Conservation (phyloP, 1,284 basidiomycete genomes). For the Irpex sp. region DNA sequence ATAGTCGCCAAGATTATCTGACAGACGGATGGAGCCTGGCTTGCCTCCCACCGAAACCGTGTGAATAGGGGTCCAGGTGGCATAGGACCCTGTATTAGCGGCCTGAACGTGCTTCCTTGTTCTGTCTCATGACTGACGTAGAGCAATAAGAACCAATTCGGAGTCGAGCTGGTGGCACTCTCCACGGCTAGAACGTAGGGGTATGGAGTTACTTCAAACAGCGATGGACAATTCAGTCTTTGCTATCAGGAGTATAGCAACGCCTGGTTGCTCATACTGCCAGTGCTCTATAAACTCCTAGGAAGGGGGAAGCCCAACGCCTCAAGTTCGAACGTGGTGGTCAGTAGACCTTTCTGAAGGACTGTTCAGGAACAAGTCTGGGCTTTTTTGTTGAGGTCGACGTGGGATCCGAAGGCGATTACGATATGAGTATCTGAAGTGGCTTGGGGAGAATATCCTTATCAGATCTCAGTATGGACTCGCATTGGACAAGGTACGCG, state of each 20-base stretch:
- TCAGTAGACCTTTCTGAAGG: neutral
- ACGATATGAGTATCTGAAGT: neutral
- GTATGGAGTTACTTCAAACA: neutral
- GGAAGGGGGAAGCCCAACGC: no score
- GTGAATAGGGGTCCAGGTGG: neutral
- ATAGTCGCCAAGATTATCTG: neutral
- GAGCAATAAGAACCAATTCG: neutral
- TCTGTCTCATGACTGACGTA: neutral
- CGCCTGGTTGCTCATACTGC: no score
- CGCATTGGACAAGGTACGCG: neutral
- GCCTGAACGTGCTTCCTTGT: neutral
- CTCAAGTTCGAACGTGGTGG: neutral
- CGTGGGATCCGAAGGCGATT: neutral
- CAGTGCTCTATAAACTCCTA: no score
- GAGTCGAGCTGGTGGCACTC: neutral
- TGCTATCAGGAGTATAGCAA: neutral
- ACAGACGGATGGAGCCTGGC: neutral
- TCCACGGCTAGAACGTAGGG: neutral
- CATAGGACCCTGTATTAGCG: neutral
- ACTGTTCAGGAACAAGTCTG: neutral
- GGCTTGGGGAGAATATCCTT: neutral
- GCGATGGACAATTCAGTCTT: neutral
- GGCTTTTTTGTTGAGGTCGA: neutral
- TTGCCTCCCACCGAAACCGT: neutral
- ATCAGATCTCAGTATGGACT: neutral